Evolutionary conservation across 345 rosid genomes (phyloP).

Genomic region (Passiflora organensis): DNA sequence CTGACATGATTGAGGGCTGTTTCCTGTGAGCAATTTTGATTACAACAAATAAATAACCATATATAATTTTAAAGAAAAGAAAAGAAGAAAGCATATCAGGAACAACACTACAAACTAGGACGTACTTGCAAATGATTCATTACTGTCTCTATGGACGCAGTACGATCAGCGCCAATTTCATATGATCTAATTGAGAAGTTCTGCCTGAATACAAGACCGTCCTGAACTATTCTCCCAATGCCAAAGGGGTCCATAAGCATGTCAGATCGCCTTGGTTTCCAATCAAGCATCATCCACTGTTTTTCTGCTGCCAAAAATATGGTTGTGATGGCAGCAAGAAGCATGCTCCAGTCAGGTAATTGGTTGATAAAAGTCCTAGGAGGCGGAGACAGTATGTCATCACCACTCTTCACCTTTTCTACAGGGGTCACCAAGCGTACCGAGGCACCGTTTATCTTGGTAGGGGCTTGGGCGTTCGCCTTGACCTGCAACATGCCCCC

Average conservation of each 20-base stretch:
- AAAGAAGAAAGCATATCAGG: not conserved
- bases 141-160: slow-evolving; percentile 91
- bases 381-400: slow-evolving; percentile 42
- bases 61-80: not conserved
- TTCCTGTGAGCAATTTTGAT: slow-evolving; percentile 48
- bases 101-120: not conserved
- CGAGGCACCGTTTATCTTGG: slow-evolving; percentile 71
- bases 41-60: not conserved
- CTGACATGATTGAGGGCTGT: slow-evolving; percentile 93
- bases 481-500: slow-evolving; percentile 65
- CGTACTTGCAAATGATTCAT: slow-evolving; percentile 96
- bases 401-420: slow-evolving; percentile 49
- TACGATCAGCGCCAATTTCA: slow-evolving; percentile 97
- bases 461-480: slow-evolving; percentile 85
- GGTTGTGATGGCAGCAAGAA: slow-evolving; percentile 96
- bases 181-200: slow-evolving; percentile 91
- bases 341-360: slow-evolving; percentile 99
- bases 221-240: slow-evolving; percentile 82
- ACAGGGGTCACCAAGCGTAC: slow-evolving; percentile 43
- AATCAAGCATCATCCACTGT: slow-evolving; percentile 99
- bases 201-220: slow-evolving; percentile 78
- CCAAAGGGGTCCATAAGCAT: slow-evolving; percentile 81
- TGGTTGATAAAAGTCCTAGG: slow-evolving; percentile 93
- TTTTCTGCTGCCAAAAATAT: slow-evolving; percentile 97
- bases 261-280: slow-evolving; percentile 89